Percentiles rank a stretch among this genome's conserved stretches.
These are phyloP conservation scores for Flagelloscypha sp. DNA, from an alignment of 768 basidiomycete genomes.

Conservation along the genomic window DNA sequence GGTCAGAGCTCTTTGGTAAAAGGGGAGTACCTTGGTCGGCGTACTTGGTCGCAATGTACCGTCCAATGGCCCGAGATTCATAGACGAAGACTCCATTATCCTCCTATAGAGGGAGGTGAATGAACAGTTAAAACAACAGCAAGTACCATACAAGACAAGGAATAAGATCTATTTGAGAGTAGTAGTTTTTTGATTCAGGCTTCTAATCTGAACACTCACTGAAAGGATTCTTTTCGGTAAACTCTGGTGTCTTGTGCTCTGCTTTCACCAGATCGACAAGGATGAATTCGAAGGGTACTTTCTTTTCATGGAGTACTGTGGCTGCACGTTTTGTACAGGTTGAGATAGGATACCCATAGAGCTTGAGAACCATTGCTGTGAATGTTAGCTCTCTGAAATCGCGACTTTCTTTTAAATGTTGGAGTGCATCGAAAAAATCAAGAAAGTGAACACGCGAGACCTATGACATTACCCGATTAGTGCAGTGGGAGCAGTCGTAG, in stretches of 20 bases:
- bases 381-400: too few relatives aligned
- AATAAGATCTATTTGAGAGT: too few relatives aligned
- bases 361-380: constrained; percentile 37
- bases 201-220: too few relatives aligned
- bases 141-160: constrained; percentile 32
- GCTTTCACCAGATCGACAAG: constrained; percentile 25
- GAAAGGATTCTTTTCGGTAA: constrained; percentile 40
- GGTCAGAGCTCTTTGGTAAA: constrained; percentile 3
- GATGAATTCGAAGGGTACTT: constrained; percentile 38
- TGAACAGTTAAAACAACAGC: background rate
- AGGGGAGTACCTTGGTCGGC: background rate
- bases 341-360: constrained; percentile 33
- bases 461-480: too few relatives aligned
- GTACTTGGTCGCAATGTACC: constrained; percentile 40
- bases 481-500: too few relatives aligned
- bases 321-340: constrained; percentile 41
- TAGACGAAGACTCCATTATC: constrained; percentile 59
- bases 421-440: too few relatives aligned
- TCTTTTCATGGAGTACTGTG: constrained; percentile 34
- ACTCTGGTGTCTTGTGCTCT: constrained; percentile 32
- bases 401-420: too few relatives aligned
- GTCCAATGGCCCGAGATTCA: constrained; percentile 53
- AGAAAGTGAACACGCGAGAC: too few relatives aligned
- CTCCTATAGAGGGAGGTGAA: constrained; percentile 23
- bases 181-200: too few relatives aligned